Evolutionary conservation across 2,329 filamentous ascomycete genomes (phyloP).

Genomic region (Colletotrichum cereale): DNA sequence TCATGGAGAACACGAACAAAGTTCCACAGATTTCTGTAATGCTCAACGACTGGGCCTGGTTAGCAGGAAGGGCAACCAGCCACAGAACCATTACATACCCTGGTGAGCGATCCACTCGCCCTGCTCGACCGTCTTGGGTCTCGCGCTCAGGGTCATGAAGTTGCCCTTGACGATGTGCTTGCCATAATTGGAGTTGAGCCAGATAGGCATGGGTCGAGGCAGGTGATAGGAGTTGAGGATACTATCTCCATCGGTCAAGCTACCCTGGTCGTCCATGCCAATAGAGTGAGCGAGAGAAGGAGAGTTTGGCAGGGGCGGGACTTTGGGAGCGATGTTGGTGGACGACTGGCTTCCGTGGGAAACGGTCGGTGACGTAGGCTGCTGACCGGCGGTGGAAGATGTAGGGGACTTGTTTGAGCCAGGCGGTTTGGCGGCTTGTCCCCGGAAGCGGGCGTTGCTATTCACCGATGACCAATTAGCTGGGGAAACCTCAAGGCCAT

Average conservation of each 20-base stretch:
- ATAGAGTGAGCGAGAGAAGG: constrained; percentile 76
- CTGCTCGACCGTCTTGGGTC: constrained; percentile 92
- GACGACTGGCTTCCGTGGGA: constrained; percentile 65
- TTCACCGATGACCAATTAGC: constrained; percentile 44
- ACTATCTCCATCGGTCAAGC: constrained; percentile 64
- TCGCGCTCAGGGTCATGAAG: constrained; percentile 94
- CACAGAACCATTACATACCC: constrained; percentile 68
- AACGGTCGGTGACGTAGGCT: constrained; percentile 62
- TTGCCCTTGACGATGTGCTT: constrained; percentile 96
- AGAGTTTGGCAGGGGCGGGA: constrained; percentile 72
- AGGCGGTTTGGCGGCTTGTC: constrained; percentile 64
- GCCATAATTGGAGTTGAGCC: constrained; percentile 80
- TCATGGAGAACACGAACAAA: constrained; percentile 92
- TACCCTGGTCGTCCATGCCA: constrained; percentile 73
- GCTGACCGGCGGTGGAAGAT: constrained; percentile 60
- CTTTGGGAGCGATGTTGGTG: constrained; percentile 66
- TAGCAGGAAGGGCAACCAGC: not conserved
- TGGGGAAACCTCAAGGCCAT: constrained; percentile 34
- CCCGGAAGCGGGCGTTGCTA: constrained; percentile 71
- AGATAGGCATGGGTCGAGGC: constrained; percentile 76
- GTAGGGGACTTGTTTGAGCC: constrained; percentile 66
- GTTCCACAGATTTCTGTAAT: constrained; percentile 88
- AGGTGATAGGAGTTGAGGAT: constrained; percentile 72
- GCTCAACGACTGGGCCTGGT: constrained; percentile 80
- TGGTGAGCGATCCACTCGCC: constrained; percentile 98